These are phyloP conservation scores for Bullera alba DNA, from an alignment of 768 basidiomycete genomes.

Conservation along the genomic window DNA sequence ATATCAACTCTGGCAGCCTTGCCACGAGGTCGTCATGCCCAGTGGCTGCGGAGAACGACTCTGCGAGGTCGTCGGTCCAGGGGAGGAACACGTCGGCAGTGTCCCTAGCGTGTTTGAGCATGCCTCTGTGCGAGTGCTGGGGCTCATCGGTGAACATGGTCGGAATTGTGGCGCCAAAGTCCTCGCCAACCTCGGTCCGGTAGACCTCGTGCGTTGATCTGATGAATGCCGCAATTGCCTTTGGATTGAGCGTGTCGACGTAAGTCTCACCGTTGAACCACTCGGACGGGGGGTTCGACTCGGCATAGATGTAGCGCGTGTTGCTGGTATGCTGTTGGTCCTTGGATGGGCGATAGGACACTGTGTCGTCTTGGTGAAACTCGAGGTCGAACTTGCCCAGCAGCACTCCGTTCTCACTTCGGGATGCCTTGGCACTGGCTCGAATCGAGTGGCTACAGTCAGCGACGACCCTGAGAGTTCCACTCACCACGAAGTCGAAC, in stretches of 20 bases:
- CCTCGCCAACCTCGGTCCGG: slow-evolving; percentile 15
- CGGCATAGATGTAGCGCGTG: neutral
- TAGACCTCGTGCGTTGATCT: slow-evolving; percentile 30
- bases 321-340: neutral
- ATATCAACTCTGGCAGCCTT: slow-evolving; percentile 19
- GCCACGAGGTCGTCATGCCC: slow-evolving; percentile 19
- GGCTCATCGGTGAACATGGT: slow-evolving; percentile 38
- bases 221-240: slow-evolving; percentile 19
- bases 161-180: slow-evolving; percentile 23
- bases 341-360: slow-evolving; percentile 13
- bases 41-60: slow-evolving; percentile 6
- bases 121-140: slow-evolving; percentile 16
- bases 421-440: neutral
- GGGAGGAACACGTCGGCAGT: slow-evolving; percentile 26
- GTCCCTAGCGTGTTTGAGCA: slow-evolving; percentile 8
- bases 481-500: slow-evolving; percentile 6
- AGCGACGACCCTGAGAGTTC: too few species aligned
- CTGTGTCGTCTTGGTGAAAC: slow-evolving; percentile 6
- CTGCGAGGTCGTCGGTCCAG: slow-evolving; percentile 18
- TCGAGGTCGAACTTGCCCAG: slow-evolving; percentile 22
- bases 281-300: slow-evolving; percentile 4
- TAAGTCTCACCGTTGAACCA: slow-evolving; percentile 26
- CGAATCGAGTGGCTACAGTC: neutral
- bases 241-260: slow-evolving; percentile 18
- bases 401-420: slow-evolving; percentile 22